Percentiles rank a stretch among this genome's conserved stretches.
Conservation (phyloP, 2,329 filamentous ascomycete genomes). For the Penicillium sp. region DNA sequence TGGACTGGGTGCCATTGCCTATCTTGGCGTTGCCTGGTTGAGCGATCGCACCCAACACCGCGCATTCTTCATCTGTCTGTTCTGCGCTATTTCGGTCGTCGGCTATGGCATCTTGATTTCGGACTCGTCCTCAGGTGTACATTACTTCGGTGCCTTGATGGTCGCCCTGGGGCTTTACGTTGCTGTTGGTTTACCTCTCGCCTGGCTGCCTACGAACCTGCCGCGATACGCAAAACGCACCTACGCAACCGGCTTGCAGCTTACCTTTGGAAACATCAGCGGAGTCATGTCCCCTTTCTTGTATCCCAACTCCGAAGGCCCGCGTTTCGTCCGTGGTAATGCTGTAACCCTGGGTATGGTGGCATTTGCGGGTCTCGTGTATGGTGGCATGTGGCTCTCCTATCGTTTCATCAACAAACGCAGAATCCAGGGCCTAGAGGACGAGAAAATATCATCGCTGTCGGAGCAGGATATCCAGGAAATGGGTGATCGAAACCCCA, state of each 20-base stretch:
- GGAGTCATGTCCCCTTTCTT: conserved; percentile 71
- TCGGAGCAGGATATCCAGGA: conserved; percentile 44
- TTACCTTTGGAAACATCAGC: conserved; percentile 67
- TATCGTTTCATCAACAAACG: conserved; percentile 50
- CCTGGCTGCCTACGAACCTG: conserved; percentile 63
- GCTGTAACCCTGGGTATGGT: conserved; percentile 61
- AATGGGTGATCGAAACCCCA: conserved; percentile 44
- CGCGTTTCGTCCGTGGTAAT: conserved; percentile 62
- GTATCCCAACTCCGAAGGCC: conserved; percentile 48
- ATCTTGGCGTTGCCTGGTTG: conserved; percentile 63
- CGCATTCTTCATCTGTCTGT: conserved; percentile 62
- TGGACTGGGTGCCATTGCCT: conserved; percentile 66
- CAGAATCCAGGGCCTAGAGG: conserved; percentile 36
- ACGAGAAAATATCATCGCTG: conserved; percentile 40
- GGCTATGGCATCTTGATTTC: conserved; percentile 69
- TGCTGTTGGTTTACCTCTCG: conserved; percentile 54
- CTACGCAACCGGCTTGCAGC: conserved; percentile 67
- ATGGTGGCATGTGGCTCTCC: conserved; percentile 56
- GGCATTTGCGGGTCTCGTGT: conserved; percentile 53
- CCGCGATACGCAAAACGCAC: conserved; percentile 75
- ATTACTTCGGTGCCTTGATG: conserved; percentile 76
- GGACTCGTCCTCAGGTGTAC: conserved; percentile 58
- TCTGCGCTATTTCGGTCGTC: conserved; percentile 61
- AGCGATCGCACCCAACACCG: conserved; percentile 67
- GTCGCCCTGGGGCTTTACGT: conserved; percentile 71